Evolutionary conservation across 139 green algal species (phyloP), one percentile per base, ranked within the genome.

Genomic region (Desmodesmus armatus): DNA sequence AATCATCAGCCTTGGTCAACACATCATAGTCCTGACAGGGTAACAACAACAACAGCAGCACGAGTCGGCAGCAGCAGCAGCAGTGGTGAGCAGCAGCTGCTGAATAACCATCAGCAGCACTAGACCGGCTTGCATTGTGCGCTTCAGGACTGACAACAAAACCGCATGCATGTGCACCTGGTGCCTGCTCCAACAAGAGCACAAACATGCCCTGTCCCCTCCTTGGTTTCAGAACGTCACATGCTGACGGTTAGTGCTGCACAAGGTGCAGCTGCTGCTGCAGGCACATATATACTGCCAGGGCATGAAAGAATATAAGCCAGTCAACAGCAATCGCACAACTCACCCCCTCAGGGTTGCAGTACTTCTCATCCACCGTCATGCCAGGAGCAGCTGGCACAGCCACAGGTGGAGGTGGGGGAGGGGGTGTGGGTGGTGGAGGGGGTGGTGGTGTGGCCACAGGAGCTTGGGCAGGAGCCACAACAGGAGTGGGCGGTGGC

Each of bases 21-120:
- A 80, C 31, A 19, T 80, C 73, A 17, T 80, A 80, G 41, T 80
- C 73, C 76, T 82, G 76, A 2, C 39, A 6, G 3, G 25, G 21
- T 39, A 21, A 71, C 29, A 39, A 21, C 29, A 71, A 21, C 31
- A 5, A 33, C 17, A 44, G 31, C 31, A 25, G 58, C 58, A 31
- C 31, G 58, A 6, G 58, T 67, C 6, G 21, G 17, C 0, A 58
- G 13, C 47, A 58, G 17, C n/a, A n/a, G n/a, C n/a, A n/a, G n/a
- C n/a, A n/a, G n/a, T n/a, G n/a, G n/a, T n/a, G n/a, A n/a, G n/a
- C n/a, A n/a, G n/a, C n/a, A n/a, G n/a, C n/a, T n/a, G n/a, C n/a
- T n/a, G n/a, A n/a, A n/a, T n/a, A n/a, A n/a, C n/a, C n/a, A n/a
- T n/a, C n/a, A n/a, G n/a, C n/a, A n/a, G n/a, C n/a, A n/a, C n/a